phyloP scores from a whole-genome alignment of 176 grass and related monocot genomes.

The Dactylis glomerata region DNA sequence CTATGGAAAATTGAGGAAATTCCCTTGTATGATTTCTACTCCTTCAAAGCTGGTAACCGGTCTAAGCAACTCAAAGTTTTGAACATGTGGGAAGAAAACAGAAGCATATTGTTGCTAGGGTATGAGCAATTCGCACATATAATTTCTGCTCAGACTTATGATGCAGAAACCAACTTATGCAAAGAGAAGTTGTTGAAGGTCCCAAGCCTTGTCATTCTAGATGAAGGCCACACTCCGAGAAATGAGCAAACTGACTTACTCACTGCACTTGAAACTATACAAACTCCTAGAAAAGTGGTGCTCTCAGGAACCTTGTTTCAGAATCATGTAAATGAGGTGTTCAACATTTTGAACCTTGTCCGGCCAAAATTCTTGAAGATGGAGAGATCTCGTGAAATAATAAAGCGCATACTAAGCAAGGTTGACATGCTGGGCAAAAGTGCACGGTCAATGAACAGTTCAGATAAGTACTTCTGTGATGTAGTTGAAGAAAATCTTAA shows the following conservation, averaged over 20 bases:
- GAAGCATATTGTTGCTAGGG: slow-evolving; percentile 66
- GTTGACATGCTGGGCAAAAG: slow-evolving; percentile 53
- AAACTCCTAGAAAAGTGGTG: slow-evolving; percentile 83
- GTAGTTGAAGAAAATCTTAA: slow-evolving; percentile 71
- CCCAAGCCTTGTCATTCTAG: slow-evolving; percentile 75
- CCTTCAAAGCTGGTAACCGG: slow-evolving; percentile 48
- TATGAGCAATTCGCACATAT: slow-evolving; percentile 75
- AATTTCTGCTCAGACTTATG: slow-evolving; percentile 33
- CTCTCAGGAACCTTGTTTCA: slow-evolving; percentile 87
- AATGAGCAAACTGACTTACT: slow-evolving; percentile 65
- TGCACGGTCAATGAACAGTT: slow-evolving; percentile 23
- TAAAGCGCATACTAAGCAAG: slow-evolving; percentile 60
- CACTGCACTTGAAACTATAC: slow-evolving; percentile 61
- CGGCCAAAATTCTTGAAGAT: slow-evolving; percentile 67
- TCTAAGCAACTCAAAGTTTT: slow-evolving; percentile 67
- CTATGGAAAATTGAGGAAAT: slow-evolving; percentile 71
- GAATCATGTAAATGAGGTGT: slow-evolving; percentile 85
- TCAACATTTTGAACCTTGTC: slow-evolving; percentile 83
- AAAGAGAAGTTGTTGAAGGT: slow-evolving; percentile 57
- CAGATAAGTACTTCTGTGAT: slow-evolving; percentile 58
- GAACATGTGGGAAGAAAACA: slow-evolving; percentile 67
- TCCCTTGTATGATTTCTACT: slow-evolving; percentile 81
- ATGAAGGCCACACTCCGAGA: slow-evolving; percentile 91
- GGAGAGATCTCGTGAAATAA: slow-evolving; percentile 52
- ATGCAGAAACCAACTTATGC: slow-evolving; percentile 11